Evolutionary conservation across 768 basidiomycete species (phyloP), one percentile per base, ranked within the genome.

Genomic region (Melanogaster broomeanus): DNA sequence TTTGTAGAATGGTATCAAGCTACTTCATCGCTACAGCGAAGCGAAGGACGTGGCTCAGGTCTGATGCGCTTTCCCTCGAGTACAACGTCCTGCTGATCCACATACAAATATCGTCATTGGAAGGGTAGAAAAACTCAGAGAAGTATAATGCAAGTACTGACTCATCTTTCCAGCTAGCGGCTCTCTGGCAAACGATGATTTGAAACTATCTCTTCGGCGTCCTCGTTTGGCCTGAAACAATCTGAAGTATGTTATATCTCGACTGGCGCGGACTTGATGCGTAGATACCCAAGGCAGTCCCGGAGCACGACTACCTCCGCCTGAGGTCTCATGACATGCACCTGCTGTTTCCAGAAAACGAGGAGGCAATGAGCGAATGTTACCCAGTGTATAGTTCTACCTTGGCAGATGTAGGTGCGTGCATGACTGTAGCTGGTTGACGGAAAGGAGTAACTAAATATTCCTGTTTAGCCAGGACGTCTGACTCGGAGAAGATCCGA

Each of bases 21-120:
- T 88, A 3, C 71, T n/a, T 31, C 90, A 91, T 65, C 74, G 72
- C 33, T 92, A 90, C 55, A 91, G 90, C 53, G 90, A 91, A 64
- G 80, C 87, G n/a, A 93, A 75, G 0, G 90, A 91, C 3, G 79
- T 83, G 84, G 80, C n/a, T n/a, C n/a, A 91, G 83, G 89, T 83
- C n/a, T n/a, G n/a, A n/a, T n/a, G n/a, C n/a, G n/a, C n/a, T n/a
- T n/a, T 92, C 90, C 62, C 91, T 91, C 9, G 87, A 16, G n/a
- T 28, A 35, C 3, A 3, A 16, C 13, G 21, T 21, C 18, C 8
- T 48, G 19, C 49, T 53, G n/a, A 58, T 27, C 41, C 13, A 31
- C n/a, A n/a, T n/a, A n/a, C n/a, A n/a, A n/a, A n/a, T 90, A 84
- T 89, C 39, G 72, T 93, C 45, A 89, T 92, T 46, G 90, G 90